Conservation (phyloP, 495 filamentous ascomycete species). For the Schizothecium vesticola region DNA sequence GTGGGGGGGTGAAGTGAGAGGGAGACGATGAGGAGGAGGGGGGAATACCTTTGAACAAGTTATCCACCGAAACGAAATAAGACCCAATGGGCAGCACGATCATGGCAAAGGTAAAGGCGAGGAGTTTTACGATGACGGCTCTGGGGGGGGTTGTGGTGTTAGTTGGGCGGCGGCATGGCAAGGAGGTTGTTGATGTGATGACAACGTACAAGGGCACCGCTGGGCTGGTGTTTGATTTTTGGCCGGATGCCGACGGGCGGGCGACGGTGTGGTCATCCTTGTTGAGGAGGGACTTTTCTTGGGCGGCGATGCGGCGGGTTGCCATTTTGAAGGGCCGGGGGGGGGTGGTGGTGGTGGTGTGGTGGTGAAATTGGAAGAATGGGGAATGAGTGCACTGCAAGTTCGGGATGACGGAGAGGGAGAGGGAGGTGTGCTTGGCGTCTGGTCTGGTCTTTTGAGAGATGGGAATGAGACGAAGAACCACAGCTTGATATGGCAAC, state of each 20-base stretch:
- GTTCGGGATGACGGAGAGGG: background rate
- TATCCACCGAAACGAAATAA: conserved; percentile 77
- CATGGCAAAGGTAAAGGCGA: conserved; percentile 90
- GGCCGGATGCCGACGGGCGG: conserved; percentile 26
- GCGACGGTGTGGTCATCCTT: conserved; percentile 45
- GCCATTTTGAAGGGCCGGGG: conserved; percentile 43
- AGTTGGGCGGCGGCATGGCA: background rate
- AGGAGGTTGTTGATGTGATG: background rate
- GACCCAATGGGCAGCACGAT: conserved; percentile 73
- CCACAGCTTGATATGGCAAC: background rate
- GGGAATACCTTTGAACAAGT: conserved; percentile 64
- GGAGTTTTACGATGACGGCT: conserved; percentile 79
- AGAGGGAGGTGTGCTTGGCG: background rate
- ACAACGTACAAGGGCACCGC: conserved; percentile 67
- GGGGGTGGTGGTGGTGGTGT: background rate
- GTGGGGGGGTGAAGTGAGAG: background rate
- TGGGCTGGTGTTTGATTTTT: conserved; percentile 51
- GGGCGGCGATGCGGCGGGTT: conserved; percentile 50
- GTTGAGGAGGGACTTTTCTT: conserved; percentile 49
- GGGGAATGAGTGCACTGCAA: background rate
- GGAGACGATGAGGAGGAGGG: background rate
- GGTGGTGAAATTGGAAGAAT: background rate
- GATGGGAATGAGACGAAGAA: background rate
- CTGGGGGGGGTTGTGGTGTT: conserved; percentile 42
- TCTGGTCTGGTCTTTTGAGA: background rate